Evolutionary conservation across 257 asterid genomes (phyloP), one percentile per base, ranked within the genome.

Genomic region (Scutellaria baicalensis): DNA sequence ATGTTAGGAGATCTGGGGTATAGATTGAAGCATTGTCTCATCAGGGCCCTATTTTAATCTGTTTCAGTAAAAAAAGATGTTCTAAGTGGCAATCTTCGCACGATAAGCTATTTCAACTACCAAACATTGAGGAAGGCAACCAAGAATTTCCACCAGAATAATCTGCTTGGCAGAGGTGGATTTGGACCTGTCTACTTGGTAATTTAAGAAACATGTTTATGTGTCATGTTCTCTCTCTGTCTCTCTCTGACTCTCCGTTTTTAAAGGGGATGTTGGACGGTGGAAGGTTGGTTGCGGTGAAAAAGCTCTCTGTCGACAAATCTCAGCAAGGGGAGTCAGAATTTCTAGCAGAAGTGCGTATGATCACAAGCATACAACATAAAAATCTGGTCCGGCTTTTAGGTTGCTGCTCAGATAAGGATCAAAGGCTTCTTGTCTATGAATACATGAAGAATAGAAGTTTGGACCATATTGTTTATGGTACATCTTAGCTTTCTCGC

Each of bases 101-200:
- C 87, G 1, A 83, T 87, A 14, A 78, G 84, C 77, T 71, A 90
- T 73, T 88, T 83, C 10, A 78, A 82, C 69, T 86, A 84, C 77
- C 85, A 71, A 64, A 80, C 93, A 3, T 69, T 90, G 49, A 84
- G 71, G 86, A 88, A 88, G 79, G 95, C 93, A 39, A 88, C 97
- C 7, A 86, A 86, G 80, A 86, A 88, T 69, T 90, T 90, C 84
- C 80, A 85, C 77, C 86, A 76, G 75, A 65, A 31, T 14, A 77
- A 83, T 76, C 77, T 90, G 52, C 97, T 90, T 7, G 97, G 97
- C 42, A 75, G 89, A 76, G 97, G 97, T 70, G 97, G 97, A 78
- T 90, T 90, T 54, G 97, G 97, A 38, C 95, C 97, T 0, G 97
- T 90, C 45, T 90, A 71, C 81, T 77, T 77, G 91, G 97, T 90